These are phyloP conservation scores for Phytophthora foliorum DNA, from an alignment of 352 stramenopile genomes.

Conservation along the genomic window DNA sequence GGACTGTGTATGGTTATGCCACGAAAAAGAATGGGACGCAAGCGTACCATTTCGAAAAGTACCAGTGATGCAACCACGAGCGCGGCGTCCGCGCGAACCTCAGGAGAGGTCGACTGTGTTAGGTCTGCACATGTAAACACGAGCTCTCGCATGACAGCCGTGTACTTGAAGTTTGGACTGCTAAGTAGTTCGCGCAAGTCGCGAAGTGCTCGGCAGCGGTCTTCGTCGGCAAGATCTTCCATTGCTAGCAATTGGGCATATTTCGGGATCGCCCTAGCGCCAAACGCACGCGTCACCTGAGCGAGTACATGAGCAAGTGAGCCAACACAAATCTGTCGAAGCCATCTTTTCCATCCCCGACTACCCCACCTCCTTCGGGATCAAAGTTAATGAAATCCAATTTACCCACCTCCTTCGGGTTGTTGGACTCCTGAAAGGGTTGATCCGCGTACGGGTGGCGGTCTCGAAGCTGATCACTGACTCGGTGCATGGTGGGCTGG, in stretches of 20 bases:
- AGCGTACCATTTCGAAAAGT: constrained; percentile 58
- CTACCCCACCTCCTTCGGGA: background rate
- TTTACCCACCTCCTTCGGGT: constrained; percentile 32
- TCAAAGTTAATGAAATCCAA: too few relatives aligned
- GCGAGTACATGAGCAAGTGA: background rate
- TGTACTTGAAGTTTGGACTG: constrained; percentile 68
- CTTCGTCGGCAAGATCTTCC: constrained; percentile 65
- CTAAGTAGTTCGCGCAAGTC: constrained; percentile 66
- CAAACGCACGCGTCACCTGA: constrained; percentile 73
- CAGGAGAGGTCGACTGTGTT: constrained; percentile 44
- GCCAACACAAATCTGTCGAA: background rate
- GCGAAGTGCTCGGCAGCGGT: constrained; percentile 54
- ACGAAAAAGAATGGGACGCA: background rate
- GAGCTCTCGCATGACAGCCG: constrained; percentile 56
- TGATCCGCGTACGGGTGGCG: constrained; percentile 68
- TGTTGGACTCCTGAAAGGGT: constrained; percentile 66
- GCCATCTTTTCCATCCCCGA: background rate
- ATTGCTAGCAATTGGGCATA: constrained; percentile 67
- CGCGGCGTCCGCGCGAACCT: constrained; percentile 58
- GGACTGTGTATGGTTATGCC: background rate
- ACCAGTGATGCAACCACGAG: constrained; percentile 64
- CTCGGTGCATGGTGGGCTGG: constrained; percentile 56
- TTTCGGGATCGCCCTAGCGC: constrained; percentile 57
- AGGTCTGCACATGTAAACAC: constrained; percentile 66
- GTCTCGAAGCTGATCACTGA: constrained; percentile 73